phyloP scores from a whole-genome alignment of 169 alveolate genomes.

The Plasmodium yoelii region DNA sequence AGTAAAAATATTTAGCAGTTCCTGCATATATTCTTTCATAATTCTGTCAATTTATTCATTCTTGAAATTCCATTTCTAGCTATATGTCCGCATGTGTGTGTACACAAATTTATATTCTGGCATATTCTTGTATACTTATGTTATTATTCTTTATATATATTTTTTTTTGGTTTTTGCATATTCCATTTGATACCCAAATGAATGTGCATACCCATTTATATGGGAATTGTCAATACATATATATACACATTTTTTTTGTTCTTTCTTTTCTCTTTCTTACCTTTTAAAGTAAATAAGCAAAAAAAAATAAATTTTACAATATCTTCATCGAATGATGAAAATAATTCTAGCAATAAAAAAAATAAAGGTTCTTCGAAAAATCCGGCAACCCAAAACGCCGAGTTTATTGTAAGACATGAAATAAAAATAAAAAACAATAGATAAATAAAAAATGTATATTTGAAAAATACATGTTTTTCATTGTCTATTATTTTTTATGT shows the following conservation, averaged over 20 bases:
- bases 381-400: slow-evolving; percentile 21
- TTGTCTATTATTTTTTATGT: neutral
- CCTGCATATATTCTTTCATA: neutral
- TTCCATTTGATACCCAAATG: neutral
- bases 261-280: slow-evolving; percentile 1
- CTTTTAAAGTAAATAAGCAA: slow-evolving; percentile 39
- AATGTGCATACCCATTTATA: neutral
- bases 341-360: slow-evolving; percentile 37
- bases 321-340: slow-evolving; percentile 48
- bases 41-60: neutral
- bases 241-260: slow-evolving; percentile 2
- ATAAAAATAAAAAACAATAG: neutral
- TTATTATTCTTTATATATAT: too few species aligned
- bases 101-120: neutral
- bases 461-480: too few species aligned
- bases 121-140: too few species aligned
- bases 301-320: slow-evolving; percentile 53
- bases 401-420: slow-evolving; percentile 43
- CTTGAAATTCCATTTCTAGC: neutral
- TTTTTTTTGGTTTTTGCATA: too few species aligned
- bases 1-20: slow-evolving; percentile 10
- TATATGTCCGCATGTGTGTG: slow-evolving; percentile 2
- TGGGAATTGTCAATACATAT: slow-evolving; percentile 1
- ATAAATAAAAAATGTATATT: too few species aligned
- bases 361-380: slow-evolving; percentile 43